Conservation (phyloP, 495 filamentous ascomycete genomes). For the Xylaria nigripes region DNA sequence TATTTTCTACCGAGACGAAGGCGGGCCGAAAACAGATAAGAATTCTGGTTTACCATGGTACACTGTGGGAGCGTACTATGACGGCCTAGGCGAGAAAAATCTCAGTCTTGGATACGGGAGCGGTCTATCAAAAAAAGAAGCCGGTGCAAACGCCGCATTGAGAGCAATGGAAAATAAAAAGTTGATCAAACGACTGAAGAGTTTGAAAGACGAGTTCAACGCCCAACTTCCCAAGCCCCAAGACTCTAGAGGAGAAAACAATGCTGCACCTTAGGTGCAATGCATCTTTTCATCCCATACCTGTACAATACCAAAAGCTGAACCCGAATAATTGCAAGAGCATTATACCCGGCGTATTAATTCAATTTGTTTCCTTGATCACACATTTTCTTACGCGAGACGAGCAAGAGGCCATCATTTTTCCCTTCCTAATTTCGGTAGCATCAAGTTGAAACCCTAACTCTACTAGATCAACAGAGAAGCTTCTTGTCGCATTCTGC, state of each 20-base stretch:
- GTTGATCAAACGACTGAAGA: slow-evolving; percentile 47
- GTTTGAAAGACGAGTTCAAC: slow-evolving; percentile 37
- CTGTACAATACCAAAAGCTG: not conserved
- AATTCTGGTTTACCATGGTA: slow-evolving; percentile 50
- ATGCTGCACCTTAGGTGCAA: not conserved
- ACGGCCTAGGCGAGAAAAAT: slow-evolving; percentile 62
- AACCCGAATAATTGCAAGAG: not conserved
- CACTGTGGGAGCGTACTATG: slow-evolving; percentile 59
- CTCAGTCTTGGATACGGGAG: slow-evolving; percentile 58
- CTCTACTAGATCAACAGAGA: too few species aligned
- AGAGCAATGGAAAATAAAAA: slow-evolving; percentile 54
- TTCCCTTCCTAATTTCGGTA: too few species aligned
- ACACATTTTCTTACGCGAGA: too few species aligned
- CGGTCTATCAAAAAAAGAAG: slow-evolving; percentile 63
- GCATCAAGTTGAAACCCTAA: too few species aligned
- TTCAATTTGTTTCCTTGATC: not conserved
- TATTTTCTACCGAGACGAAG: slow-evolving; percentile 57
- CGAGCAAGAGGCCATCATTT: too few species aligned
- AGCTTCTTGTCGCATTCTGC: too few species aligned
- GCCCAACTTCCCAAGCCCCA: not conserved
- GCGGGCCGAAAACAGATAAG: slow-evolving; percentile 45
- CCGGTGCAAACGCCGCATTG: slow-evolving; percentile 61
- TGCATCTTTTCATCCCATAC: not conserved
- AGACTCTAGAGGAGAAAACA: not conserved
- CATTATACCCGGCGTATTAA: not conserved